These are phyloP conservation scores for Yueomyces sp. DNA, from an alignment of 805 yeast genomes.

Conservation along the genomic window DNA sequence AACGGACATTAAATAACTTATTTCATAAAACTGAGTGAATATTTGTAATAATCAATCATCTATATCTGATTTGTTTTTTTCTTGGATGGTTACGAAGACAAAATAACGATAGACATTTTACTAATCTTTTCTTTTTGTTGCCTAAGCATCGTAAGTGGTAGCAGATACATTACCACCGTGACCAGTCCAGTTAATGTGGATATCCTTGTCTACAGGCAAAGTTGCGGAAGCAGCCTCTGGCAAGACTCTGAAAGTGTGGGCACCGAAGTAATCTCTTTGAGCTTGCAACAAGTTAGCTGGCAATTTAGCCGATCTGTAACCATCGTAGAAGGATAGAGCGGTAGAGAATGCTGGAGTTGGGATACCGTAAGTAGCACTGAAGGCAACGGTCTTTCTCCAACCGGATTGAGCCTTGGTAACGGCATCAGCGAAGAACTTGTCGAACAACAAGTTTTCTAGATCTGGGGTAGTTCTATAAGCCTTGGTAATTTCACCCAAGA, in stretches of 20 bases:
- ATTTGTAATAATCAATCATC: no score
- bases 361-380: constrained; percentile 74
- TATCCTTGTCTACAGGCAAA: constrained; percentile 68
- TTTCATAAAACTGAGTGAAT: no score
- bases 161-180: constrained; percentile 97
- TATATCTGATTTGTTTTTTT: no score
- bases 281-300: constrained; percentile 99
- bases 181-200: constrained; percentile 99
- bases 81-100: no score
- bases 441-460: constrained; percentile 88
- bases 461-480: constrained; percentile 92
- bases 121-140: neutral
- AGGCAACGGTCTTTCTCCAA: constrained; percentile 82
- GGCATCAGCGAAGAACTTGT: constrained; percentile 87
- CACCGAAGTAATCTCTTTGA: constrained; percentile 99
- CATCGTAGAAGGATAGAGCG: constrained; percentile 95
- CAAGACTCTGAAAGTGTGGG: constrained; percentile 94
- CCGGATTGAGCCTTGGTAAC: constrained; percentile 86
- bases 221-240: constrained; percentile 69
- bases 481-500: constrained; percentile 91
- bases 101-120: neutral
- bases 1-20: no score
- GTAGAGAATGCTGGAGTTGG: constrained; percentile 98
- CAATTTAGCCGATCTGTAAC: constrained; percentile 88
- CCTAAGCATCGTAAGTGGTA: constrained; percentile 80